Percentiles rank a stretch among this genome's conserved stretches.
These are phyloP conservation scores for Trichoderma pleuroti DNA, from an alignment of 2,329 filamentous ascomycete species.

Conservation along the genomic window DNA sequence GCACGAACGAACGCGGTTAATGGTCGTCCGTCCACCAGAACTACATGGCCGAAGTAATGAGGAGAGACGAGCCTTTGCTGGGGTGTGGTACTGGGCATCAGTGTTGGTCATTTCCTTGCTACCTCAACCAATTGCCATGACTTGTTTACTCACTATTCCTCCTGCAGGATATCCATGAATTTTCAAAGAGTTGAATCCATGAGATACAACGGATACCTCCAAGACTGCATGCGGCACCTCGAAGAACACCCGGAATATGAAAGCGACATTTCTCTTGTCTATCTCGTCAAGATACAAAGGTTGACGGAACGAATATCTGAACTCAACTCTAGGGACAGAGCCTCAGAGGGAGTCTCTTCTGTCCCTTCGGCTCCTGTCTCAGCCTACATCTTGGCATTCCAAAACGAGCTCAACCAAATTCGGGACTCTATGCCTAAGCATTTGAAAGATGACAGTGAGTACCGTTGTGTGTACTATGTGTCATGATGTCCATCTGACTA, in stretches of 20 bases:
- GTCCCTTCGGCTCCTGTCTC: constrained; percentile 41
- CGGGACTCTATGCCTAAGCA: constrained; percentile 33
- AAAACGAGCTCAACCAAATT: constrained; percentile 44
- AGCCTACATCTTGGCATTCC: constrained; percentile 46
- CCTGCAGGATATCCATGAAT: constrained; percentile 37
- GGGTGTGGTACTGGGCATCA: constrained; percentile 53
- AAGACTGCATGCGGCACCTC: constrained; percentile 47
- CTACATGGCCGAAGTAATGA: constrained; percentile 45
- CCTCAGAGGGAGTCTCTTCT: constrained; percentile 32
- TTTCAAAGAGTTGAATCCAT: constrained; percentile 46
- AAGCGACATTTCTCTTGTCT: constrained; percentile 44
- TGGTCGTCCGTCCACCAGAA: constrained; percentile 40
- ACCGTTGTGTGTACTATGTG: background rate
- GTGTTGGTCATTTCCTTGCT: constrained; percentile 37
- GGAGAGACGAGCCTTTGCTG: constrained; percentile 50
- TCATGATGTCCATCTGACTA: background rate
- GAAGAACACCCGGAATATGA: constrained; percentile 43
- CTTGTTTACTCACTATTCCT: background rate
- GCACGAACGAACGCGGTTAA: constrained; percentile 41
- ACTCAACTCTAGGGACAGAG: constrained; percentile 36
- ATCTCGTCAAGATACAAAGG: constrained; percentile 48
- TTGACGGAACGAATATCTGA: constrained; percentile 49
- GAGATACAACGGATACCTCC: constrained; percentile 50
- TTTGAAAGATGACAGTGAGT: constrained; percentile 39
- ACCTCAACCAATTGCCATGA: background rate